Conservation (phyloP, 345 rosid genomes). For the Aquilaria sinensis region DNA sequence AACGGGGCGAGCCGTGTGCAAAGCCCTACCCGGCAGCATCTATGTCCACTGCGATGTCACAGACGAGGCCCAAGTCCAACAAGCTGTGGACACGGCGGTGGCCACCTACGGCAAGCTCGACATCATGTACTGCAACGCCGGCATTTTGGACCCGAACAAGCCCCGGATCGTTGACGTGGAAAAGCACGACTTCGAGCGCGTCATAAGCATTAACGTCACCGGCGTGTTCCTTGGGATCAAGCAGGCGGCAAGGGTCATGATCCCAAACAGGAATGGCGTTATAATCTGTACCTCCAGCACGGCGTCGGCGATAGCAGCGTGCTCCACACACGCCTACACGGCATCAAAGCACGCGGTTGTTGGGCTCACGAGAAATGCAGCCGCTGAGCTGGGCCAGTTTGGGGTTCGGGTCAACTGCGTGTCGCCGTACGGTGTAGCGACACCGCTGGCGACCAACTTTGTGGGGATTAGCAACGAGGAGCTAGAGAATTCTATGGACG, state of each 20-base stretch:
- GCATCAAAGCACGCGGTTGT: slow-evolving; percentile 20
- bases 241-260: slow-evolving; percentile 37
- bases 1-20: slow-evolving; percentile 1
- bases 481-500: slow-evolving; percentile 23
- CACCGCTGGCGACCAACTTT: slow-evolving; percentile 30
- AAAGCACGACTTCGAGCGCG: slow-evolving; percentile 35
- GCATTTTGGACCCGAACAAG: slow-evolving; percentile 21
- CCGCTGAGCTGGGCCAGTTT: slow-evolving; percentile 22
- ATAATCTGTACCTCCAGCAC: slow-evolving; percentile 33
- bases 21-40: background rate
- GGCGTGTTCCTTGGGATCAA: slow-evolving; percentile 42
- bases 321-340: slow-evolving; percentile 33
- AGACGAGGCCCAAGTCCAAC: slow-evolving; percentile 22
- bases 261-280: slow-evolving; percentile 28
- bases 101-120: slow-evolving; percentile 34
- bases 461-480: slow-evolving; percentile 8
- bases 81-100: slow-evolving; percentile 24
- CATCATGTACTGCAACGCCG: slow-evolving; percentile 42
- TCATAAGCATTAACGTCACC: slow-evolving; percentile 24
- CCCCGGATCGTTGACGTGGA: slow-evolving; percentile 30
- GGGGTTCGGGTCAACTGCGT: slow-evolving; percentile 25
- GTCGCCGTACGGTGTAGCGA: slow-evolving; percentile 13
- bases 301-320: slow-evolving; percentile 15
- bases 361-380: slow-evolving; percentile 14
- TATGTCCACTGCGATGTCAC: slow-evolving; percentile 22